phyloP scores from a whole-genome alignment of 345 rosid genomes.

The Viola odorata region DNA sequence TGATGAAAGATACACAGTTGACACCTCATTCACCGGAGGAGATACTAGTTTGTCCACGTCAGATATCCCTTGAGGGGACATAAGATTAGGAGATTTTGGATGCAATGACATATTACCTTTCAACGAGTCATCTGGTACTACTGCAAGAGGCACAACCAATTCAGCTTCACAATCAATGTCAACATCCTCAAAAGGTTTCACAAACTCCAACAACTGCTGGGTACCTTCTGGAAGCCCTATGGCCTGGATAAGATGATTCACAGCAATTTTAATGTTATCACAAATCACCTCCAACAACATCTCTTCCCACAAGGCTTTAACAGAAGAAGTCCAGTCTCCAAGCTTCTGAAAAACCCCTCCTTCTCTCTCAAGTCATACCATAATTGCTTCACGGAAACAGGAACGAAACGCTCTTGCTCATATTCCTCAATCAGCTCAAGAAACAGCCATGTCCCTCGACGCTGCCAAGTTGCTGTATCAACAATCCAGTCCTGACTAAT shows the following conservation, averaged over 20 bases:
- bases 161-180: conserved; percentile 10
- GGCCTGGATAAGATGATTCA: conserved; percentile 21
- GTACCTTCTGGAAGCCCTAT: conserved; percentile 15
- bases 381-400: conserved; percentile 57
- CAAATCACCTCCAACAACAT: conserved; percentile 45
- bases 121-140: conserved; percentile 2
- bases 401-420: conserved; percentile 31
- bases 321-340: conserved; percentile 51
- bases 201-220: conserved; percentile 6
- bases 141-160: not conserved
- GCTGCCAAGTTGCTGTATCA: conserved; percentile 41
- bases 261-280: conserved; percentile 34
- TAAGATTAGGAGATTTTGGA: not conserved
- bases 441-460: conserved; percentile 65
- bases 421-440: conserved; percentile 49
- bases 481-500: conserved; percentile 71
- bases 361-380: conserved; percentile 72
- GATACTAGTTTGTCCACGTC: conserved; percentile 4
- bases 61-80: conserved; percentile 12
- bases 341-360: conserved; percentile 36
- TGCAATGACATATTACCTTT: not conserved
- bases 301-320: conserved; percentile 30
- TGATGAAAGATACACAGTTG: conserved; percentile 11
- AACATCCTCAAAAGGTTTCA: conserved; percentile 12
- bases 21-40: not conserved